A percentile compares a stretch with the other conserved stretches of the same genome.
Evolutionary conservation across 2,329 filamentous ascomycete genomes (phyloP).

Genomic region (Mollisiaceae sp.): DNA sequence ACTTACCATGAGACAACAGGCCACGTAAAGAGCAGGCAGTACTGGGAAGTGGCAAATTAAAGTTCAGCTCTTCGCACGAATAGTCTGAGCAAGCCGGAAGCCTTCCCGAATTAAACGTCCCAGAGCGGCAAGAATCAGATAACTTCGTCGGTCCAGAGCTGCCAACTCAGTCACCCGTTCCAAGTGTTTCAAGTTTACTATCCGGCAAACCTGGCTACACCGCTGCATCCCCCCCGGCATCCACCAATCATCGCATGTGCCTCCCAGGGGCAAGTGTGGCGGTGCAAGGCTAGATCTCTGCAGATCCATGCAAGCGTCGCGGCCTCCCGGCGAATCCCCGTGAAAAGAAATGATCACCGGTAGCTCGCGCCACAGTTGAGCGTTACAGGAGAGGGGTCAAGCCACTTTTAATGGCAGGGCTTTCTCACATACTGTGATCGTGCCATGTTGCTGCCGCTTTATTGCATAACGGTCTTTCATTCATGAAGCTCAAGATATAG

Average conservation of each 20-base stretch:
- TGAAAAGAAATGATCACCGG: background rate
- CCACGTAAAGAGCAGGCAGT: no score
- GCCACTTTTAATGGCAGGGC: conserved; percentile 19
- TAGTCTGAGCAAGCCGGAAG: background rate
- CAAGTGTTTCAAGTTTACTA: conserved; percentile 11
- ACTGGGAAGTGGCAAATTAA: no score
- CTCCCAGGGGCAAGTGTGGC: conserved; percentile 13
- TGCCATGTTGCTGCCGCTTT: no score
- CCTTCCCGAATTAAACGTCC: background rate
- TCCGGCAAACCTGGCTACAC: background rate
- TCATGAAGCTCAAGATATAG: background rate
- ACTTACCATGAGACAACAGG: no score
- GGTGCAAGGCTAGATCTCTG: conserved; percentile 9
- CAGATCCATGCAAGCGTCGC: conserved; percentile 12
- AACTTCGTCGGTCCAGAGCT: background rate
- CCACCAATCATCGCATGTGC: background rate
- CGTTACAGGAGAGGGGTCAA: conserved; percentile 9
- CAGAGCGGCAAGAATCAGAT: background rate
- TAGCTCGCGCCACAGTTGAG: conserved; percentile 21
- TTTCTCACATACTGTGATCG: background rate
- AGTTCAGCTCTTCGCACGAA: no score
- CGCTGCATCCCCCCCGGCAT: background rate
- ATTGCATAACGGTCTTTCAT: background rate
- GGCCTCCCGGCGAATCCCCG: background rate
- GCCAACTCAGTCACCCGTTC: background rate